Percentiles rank a stretch among this genome's conserved stretches.
Evolutionary conservation across 805 yeast genomes (phyloP).

Genomic region (Metschnikowia borealis): DNA sequence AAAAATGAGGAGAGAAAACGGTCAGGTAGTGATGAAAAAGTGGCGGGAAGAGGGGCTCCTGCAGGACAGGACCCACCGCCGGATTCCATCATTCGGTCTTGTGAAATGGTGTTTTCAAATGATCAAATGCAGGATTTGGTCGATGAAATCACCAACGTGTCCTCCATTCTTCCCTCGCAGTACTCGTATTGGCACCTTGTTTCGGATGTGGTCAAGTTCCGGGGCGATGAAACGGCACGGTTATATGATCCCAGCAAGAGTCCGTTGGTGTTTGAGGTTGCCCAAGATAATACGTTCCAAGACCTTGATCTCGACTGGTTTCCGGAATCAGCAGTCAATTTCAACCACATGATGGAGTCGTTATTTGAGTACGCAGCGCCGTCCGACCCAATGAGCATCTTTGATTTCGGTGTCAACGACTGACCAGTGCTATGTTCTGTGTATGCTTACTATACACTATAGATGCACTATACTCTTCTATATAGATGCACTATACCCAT

Average conservation of each 20-base stretch:
- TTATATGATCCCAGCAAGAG: slow-evolving; percentile 10
- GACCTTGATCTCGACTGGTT: slow-evolving; percentile 3
- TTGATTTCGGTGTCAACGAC: background rate
- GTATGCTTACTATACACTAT: no score
- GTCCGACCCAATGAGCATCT: background rate
- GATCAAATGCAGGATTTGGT: background rate
- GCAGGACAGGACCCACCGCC: background rate
- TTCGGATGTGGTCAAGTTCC: slow-evolving; percentile 10
- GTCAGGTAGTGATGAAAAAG: no score
- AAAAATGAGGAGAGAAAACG: no score
- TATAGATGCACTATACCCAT: no score
- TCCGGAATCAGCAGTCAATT: slow-evolving; percentile 6
- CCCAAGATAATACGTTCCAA: background rate
- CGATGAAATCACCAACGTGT: background rate
- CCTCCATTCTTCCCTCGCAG: background rate
- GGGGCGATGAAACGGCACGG: background rate
- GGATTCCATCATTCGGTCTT: background rate
- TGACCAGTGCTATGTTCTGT: background rate
- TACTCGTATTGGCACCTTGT: slow-evolving; percentile 7
- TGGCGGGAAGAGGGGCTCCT: background rate
- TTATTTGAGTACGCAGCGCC: slow-evolving; percentile 7
- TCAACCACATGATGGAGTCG: slow-evolving; percentile 11
- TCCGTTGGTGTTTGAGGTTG: slow-evolving; percentile 6
- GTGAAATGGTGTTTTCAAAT: background rate
- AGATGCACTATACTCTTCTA: no score